Base-by-base conservation (phyloP, 73 alveolate genomes). In the Halteria grandinella region DNA sequence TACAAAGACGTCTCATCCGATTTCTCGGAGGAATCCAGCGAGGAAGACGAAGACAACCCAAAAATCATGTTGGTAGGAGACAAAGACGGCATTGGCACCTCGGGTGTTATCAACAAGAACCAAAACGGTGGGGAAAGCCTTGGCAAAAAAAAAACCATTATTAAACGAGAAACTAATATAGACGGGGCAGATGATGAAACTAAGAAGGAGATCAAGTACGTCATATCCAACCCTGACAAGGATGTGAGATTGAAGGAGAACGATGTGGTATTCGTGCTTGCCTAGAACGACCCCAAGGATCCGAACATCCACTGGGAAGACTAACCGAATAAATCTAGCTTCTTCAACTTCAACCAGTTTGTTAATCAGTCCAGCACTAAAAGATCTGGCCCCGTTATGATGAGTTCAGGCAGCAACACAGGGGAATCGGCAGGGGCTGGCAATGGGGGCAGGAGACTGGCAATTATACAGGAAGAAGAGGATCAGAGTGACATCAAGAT, bases 141-240 rank as follows among this genome's bases (percentile, higher is more conserved):
- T 34, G 27, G 5, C 18, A 14, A 3, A 51, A 51, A 27, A 47
- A 47, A 15, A 5, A 5, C 21, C 57, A 8, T 11, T 5, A 4
- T 47, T 5, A 27, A 21, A 5, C 5, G 57, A 10, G 17, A 32
- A 37, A 18, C 31, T n/a, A 21, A 60, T 2, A 7, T 5, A 24
- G 58, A 29, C 17, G 6, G 31, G 7, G 40, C 8, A 37, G 39
- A 44, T 5, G 44, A 44, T 24, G 96, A 91, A 63, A 36, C 47
- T 11, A 7, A 8, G 28, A 91, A 87, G 55, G 75, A 81, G 48
- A 83, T 86, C 40, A 96, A 96, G 20, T 95, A 93, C 76, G 96
- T 95, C 28, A 93, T 91, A 55, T 93, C 99, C 17, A 95, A 95
- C 75, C 99, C 99, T 15, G 63, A 34, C 28, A 77, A 91, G 31